Percentiles rank a stretch among this genome's conserved stretches.
These are phyloP conservation scores for Coleophoma cylindrospora DNA, from an alignment of 2,329 filamentous ascomycete species.

Conservation along the genomic window DNA sequence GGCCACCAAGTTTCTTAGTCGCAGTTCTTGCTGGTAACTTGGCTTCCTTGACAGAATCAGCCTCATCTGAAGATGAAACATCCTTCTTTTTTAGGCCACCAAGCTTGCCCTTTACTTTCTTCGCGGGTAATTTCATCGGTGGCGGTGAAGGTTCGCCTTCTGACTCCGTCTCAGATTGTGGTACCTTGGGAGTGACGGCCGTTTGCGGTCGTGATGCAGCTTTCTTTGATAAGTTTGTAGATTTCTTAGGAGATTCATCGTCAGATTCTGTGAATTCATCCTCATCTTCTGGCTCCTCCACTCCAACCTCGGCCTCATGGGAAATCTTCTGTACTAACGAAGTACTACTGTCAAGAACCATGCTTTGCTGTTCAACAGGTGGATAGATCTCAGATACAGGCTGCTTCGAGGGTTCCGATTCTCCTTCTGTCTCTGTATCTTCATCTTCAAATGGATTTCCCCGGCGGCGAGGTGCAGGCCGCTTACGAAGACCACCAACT, in stretches of 20 bases:
- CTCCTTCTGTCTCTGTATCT: constrained; percentile 1
- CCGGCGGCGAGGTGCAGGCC: not conserved
- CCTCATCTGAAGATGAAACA: not conserved
- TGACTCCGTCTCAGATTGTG: constrained; percentile 12
- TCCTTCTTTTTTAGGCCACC: constrained; percentile 6
- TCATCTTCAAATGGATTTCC: not conserved
- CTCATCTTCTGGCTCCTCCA: not conserved
- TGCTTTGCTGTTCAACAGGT: too few species aligned
- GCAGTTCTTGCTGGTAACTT: not conserved
- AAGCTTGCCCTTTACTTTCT: constrained; percentile 1
- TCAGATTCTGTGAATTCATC: constrained; percentile 3
- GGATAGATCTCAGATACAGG: not conserved
- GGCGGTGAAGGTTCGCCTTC: constrained; percentile 6
- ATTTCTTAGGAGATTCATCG: not conserved
- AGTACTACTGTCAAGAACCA: too few species aligned
- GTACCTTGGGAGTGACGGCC: not conserved
- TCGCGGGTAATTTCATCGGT: constrained; percentile 3
- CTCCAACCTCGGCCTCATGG: too few species aligned
- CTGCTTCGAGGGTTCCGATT: constrained; percentile 1
- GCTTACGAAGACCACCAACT: constrained; percentile 4
- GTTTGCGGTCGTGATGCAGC: constrained; percentile 4
- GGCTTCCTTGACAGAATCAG: not conserved
- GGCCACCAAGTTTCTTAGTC: constrained; percentile 18
- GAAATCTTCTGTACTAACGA: too few species aligned
- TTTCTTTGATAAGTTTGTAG: constrained; percentile 2